Conservation (phyloP, 352 stramenopile genomes). For the Pythium volutum region DNA sequence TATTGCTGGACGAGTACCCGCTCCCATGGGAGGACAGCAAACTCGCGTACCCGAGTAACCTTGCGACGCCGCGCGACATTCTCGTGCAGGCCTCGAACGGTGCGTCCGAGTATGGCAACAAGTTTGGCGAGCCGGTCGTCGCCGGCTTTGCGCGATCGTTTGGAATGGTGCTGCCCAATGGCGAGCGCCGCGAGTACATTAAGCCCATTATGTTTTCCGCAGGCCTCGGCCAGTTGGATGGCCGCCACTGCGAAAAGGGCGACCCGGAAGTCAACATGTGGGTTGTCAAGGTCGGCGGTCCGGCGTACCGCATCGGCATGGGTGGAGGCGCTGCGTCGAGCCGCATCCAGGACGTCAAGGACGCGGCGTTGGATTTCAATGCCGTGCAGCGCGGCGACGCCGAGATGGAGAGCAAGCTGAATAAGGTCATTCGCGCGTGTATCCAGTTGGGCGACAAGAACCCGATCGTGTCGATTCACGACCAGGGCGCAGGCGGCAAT, state of each 20-base stretch:
- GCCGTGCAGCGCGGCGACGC: conserved; percentile 99
- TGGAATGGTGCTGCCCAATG: conserved; percentile 93
- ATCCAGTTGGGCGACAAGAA: conserved; percentile 97
- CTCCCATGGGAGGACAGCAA: conserved; percentile 96
- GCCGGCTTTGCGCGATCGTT: conserved; percentile 97
- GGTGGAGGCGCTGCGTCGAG: conserved; percentile 96
- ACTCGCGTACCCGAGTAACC: conserved; percentile 90
- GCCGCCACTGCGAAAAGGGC: conserved; percentile 92
- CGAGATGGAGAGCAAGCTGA: conserved; percentile 99
- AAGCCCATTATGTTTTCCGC: conserved; percentile 99
- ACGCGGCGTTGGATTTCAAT: conserved; percentile 98
- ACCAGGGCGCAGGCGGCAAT: conserved; percentile 99
- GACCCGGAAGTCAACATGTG: conserved; percentile 94
- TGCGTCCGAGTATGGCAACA: conserved; percentile 99
- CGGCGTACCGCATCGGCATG: conserved; percentile 99
- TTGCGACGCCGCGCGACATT: conserved; percentile 93
- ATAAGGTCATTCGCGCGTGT: conserved; percentile 98
- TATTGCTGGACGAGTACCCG: conserved; percentile 95
- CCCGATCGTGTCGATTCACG: conserved; percentile 99
- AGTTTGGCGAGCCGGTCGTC: conserved; percentile 99
- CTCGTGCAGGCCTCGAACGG: conserved; percentile 97
- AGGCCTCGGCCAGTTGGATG: conserved; percentile 96
- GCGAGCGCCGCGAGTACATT: conserved; percentile 98
- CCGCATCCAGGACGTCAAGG: conserved; percentile 92
- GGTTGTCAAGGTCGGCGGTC: conserved; percentile 98